A percentile compares a stretch with the other conserved stretches of the same genome.
Conservation (phyloP, 345 rosid genomes). For the Arabis alpina region DNA sequence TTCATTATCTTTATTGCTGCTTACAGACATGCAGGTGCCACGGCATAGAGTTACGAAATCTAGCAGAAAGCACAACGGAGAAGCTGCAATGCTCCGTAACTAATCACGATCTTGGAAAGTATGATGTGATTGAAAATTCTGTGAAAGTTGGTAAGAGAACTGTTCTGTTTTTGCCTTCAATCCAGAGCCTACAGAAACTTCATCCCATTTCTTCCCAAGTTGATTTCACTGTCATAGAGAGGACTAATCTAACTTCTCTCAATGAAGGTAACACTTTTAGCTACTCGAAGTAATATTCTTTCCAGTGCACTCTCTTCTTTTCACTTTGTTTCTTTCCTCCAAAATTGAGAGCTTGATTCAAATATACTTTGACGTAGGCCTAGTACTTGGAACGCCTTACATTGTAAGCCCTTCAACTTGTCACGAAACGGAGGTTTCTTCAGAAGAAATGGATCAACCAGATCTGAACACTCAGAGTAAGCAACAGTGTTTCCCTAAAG, state of each 20-base stretch:
- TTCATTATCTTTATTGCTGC: slow-evolving; percentile 31
- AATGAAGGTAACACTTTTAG: slow-evolving; percentile 65
- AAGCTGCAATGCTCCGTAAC: slow-evolving; percentile 59
- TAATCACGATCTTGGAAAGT: slow-evolving; percentile 48
- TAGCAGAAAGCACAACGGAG: slow-evolving; percentile 40
- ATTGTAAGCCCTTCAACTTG: slow-evolving; percentile 71
- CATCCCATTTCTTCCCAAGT: slow-evolving; percentile 57
- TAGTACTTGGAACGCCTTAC: slow-evolving; percentile 67
- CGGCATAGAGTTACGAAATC: slow-evolving; percentile 51
- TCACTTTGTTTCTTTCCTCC: slow-evolving; percentile 1
- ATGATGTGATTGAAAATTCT: slow-evolving; percentile 61
- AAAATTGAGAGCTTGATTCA: slow-evolving; percentile 18
- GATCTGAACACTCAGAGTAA: slow-evolving; percentile 73
- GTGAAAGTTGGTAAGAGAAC: slow-evolving; percentile 69
- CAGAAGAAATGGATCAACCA: slow-evolving; percentile 63
- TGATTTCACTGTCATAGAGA: slow-evolving; percentile 64
- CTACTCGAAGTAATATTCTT: neutral
- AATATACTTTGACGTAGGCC: slow-evolving; percentile 49
- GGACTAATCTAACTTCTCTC: slow-evolving; percentile 68
- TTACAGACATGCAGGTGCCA: slow-evolving; percentile 84
- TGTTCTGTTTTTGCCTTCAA: slow-evolving; percentile 63
- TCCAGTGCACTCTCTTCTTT: neutral
- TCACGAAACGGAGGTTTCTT: slow-evolving; percentile 59
- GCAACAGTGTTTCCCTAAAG: slow-evolving; percentile 34
- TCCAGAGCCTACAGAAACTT: slow-evolving; percentile 50